These are phyloP conservation scores for Gloeopeniophorella convolvens DNA, from an alignment of 768 basidiomycete species.

Conservation along the genomic window DNA sequence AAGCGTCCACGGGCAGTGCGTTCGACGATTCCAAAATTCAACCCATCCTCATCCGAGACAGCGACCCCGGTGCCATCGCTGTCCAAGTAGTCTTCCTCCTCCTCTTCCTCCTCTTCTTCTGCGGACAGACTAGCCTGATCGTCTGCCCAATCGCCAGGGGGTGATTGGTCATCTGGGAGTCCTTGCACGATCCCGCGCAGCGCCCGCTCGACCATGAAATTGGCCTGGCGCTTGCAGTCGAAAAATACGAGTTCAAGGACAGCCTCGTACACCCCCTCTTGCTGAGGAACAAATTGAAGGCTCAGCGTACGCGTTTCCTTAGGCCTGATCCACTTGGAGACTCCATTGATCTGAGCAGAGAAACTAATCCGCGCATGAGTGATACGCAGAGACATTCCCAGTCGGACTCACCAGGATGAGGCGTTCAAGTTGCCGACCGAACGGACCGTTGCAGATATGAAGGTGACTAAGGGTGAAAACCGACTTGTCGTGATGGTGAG, in stretches of 20 bases:
- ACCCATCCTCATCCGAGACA: slow-evolving; percentile 25
- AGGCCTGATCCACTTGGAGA: neutral
- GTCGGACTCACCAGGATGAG: neutral
- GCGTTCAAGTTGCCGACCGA: neutral
- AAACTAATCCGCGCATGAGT: slow-evolving; percentile 6
- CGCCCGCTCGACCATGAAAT: slow-evolving; percentile 4
- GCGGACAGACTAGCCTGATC: neutral
- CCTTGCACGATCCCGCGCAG: neutral
- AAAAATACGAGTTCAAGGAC: slow-evolving; percentile 8
- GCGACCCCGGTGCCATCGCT: slow-evolving; percentile 44
- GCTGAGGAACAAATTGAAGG: slow-evolving; percentile 3
- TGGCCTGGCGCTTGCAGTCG: neutral
- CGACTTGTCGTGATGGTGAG: slow-evolving; percentile 9
- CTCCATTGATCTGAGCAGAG: slow-evolving; percentile 3
- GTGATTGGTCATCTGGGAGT: neutral
- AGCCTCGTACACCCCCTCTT: slow-evolving; percentile 9
- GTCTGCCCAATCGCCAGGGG: neutral
- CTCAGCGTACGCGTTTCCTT: neutral
- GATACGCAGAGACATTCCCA: neutral
- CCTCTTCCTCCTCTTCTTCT: slow-evolving; percentile 10
- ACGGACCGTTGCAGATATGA: neutral
- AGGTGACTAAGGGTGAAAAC: neutral
- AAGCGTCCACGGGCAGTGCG: slow-evolving; percentile 24
- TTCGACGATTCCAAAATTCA: slow-evolving; percentile 51
- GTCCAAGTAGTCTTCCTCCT: slow-evolving; percentile 32